These are phyloP conservation scores for Amaranthus tricolor DNA, from an alignment of 179 eudicot genomes.

Conservation along the genomic window DNA sequence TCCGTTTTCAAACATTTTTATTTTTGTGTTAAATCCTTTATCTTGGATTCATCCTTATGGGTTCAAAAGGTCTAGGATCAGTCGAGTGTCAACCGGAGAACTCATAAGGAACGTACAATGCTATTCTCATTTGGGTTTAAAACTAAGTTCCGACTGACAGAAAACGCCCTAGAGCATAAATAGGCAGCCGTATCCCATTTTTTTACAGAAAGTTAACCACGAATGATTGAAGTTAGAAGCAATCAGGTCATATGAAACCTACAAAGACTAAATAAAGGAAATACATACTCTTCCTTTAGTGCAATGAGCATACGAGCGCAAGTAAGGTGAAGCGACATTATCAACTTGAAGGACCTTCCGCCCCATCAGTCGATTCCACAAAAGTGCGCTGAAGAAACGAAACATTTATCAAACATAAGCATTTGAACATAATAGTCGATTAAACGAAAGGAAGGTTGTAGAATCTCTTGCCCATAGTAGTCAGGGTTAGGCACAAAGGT, in stretches of 20 bases:
- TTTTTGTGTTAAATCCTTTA: neutral
- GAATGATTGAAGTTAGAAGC: neutral
- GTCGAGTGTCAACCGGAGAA: neutral
- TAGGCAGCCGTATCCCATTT: neutral
- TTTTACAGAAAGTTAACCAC: neutral
- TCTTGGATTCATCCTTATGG: neutral
- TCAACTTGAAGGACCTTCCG: conserved; percentile 62
- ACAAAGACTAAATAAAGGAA: neutral
- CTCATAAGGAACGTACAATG: neutral
- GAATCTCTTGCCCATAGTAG: conserved; percentile 66
- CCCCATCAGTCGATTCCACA: conserved; percentile 92
- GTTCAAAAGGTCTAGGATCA: neutral
- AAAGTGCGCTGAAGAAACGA: conserved; percentile 60
- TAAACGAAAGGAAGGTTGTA: neutral
- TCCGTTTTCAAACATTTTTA: neutral
- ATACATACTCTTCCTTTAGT: conserved; percentile 70
- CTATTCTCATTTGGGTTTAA: neutral
- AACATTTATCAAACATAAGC: conserved; percentile 11
- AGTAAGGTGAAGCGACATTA: conserved; percentile 45
- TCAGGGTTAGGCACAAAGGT: conserved; percentile 88
- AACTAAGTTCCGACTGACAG: neutral
- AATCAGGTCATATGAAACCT: neutral
- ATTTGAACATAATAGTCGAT: neutral
- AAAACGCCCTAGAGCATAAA: neutral
- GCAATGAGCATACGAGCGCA: conserved; percentile 87